These are phyloP conservation scores for Heterobasidion parviporum DNA, from an alignment of 1,284 basidiomycete species.

Conservation along the genomic window DNA sequence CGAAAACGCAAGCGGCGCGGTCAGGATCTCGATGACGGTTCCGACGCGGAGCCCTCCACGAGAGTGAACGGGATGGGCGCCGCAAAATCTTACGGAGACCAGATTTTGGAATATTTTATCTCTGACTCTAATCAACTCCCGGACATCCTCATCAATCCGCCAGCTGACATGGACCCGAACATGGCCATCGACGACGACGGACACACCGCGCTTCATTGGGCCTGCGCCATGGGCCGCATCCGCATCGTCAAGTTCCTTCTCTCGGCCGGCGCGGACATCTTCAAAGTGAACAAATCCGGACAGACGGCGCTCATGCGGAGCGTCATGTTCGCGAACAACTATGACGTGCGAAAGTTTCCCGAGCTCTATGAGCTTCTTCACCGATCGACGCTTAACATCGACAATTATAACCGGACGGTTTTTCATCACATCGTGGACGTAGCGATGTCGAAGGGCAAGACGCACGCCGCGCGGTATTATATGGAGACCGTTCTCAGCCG, in stretches of 20 bases:
- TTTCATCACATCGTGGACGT: constrained; percentile 99
- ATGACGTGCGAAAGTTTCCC: constrained; percentile 98
- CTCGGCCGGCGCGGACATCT: constrained; percentile 93
- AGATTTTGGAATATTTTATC: constrained; percentile 98
- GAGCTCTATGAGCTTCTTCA: constrained; percentile 96
- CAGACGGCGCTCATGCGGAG: constrained; percentile 98
- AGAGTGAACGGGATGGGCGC: constrained; percentile 34
- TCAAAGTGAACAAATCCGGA: constrained; percentile 93
- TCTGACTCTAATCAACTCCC: constrained; percentile 96
- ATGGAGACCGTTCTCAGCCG: constrained; percentile 94
- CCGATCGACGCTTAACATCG: constrained; percentile 97
- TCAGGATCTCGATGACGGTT: constrained; percentile 14
- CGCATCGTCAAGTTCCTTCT: constrained; percentile 94
- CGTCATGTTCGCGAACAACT: constrained; percentile 99
- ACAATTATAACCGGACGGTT: constrained; percentile 95
- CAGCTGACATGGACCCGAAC: constrained; percentile 91
- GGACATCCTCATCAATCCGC: constrained; percentile 81
- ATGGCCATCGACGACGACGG: constrained; percentile 98
- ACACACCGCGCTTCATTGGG: constrained; percentile 97
- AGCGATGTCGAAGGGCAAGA: constrained; percentile 97
- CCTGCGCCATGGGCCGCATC: constrained; percentile 97
- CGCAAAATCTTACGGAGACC: constrained; percentile 76
- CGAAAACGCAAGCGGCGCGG: constrained; percentile 24
- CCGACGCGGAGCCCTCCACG: constrained; percentile 30
- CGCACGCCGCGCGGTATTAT: constrained; percentile 96